phyloP scores from a whole-genome alignment of 2,329 filamentous ascomycete genomes.

The Ceratocystis lukuohia region DNA sequence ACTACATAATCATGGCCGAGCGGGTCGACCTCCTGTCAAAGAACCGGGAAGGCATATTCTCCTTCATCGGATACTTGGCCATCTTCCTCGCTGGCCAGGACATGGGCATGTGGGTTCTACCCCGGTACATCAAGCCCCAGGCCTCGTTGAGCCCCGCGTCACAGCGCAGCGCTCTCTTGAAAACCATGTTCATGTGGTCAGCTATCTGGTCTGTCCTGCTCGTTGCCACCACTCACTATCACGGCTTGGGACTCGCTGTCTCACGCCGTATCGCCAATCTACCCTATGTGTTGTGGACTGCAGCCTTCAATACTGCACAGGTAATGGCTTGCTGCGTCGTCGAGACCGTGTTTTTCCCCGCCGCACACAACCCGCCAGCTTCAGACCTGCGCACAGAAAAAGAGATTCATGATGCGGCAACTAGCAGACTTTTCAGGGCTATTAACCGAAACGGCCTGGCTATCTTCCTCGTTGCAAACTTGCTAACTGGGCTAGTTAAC shows the following conservation, averaged over 20 bases:
- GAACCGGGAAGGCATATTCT: slow-evolving; percentile 93
- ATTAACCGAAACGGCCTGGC: slow-evolving; percentile 82
- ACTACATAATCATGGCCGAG: slow-evolving; percentile 70
- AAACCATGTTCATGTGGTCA: slow-evolving; percentile 51
- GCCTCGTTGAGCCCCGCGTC: slow-evolving; percentile 27
- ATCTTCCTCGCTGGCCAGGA: slow-evolving; percentile 88
- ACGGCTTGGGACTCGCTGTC: slow-evolving; percentile 61
- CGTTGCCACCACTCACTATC: slow-evolving; percentile 51
- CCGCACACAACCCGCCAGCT: slow-evolving; percentile 11
- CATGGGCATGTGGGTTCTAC: slow-evolving; percentile 66
- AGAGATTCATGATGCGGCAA: slow-evolving; percentile 51
- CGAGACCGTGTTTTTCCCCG: slow-evolving; percentile 65
- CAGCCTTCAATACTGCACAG: slow-evolving; percentile 81
- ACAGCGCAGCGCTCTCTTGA: slow-evolving; percentile 45
- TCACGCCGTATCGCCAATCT: slow-evolving; percentile 86
- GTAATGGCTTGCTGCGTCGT: slow-evolving; percentile 64
- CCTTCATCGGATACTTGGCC: slow-evolving; percentile 76
- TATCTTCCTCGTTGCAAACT: slow-evolving; percentile 75
- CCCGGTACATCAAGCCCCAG: slow-evolving; percentile 37
- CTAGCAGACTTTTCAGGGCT: slow-evolving; percentile 65
- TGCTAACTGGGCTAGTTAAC: slow-evolving; percentile 82
- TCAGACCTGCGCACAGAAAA: slow-evolving; percentile 40
- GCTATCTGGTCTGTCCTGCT: slow-evolving; percentile 58
- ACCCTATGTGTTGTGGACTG: slow-evolving; percentile 84
- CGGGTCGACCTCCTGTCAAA: slow-evolving; percentile 67